phyloP scores from a whole-genome alignment of 2,329 filamentous ascomycete genomes.

The Calonectria henricotiae region DNA sequence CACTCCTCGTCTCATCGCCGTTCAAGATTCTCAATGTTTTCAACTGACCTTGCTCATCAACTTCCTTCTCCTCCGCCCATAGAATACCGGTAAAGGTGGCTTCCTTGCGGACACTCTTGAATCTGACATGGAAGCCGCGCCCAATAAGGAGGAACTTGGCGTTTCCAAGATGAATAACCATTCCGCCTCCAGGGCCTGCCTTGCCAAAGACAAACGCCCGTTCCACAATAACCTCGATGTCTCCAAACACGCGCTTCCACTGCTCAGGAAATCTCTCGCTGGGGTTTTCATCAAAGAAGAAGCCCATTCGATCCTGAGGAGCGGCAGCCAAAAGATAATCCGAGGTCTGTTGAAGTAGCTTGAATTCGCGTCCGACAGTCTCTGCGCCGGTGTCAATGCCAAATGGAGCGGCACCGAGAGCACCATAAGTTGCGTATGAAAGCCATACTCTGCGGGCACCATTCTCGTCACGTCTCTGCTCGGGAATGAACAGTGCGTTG shows the following conservation, averaged over 20 bases:
- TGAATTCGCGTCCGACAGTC: slow-evolving; percentile 53
- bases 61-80: slow-evolving; percentile 57
- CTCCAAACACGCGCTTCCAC: slow-evolving; percentile 54
- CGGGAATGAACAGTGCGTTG: slow-evolving; percentile 68
- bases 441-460: slow-evolving; percentile 63
- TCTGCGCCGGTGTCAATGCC: slow-evolving; percentile 59
- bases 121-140: slow-evolving; percentile 59
- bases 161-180: slow-evolving; percentile 59
- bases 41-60: slow-evolving; percentile 56
- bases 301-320: slow-evolving; percentile 57
- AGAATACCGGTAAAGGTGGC: slow-evolving; percentile 61
- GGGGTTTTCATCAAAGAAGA: slow-evolving; percentile 58
- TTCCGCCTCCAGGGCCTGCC: slow-evolving; percentile 57
- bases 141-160: slow-evolving; percentile 59
- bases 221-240: slow-evolving; percentile 58
- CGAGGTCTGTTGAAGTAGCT: slow-evolving; percentile 54
- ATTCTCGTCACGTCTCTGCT: slow-evolving; percentile 67
- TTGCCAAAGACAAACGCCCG: slow-evolving; percentile 62
- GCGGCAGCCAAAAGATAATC: slow-evolving; percentile 52
- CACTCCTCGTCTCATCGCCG: slow-evolving; percentile 63
- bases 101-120: slow-evolving; percentile 53
- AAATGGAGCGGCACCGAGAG: slow-evolving; percentile 60
- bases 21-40: slow-evolving; percentile 57
- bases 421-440: slow-evolving; percentile 60
- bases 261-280: slow-evolving; percentile 47